Evolutionary conservation across 805 yeast genomes (phyloP), one percentile per base, ranked within the genome.

Genomic region (Ogataea chonburiensis): DNA sequence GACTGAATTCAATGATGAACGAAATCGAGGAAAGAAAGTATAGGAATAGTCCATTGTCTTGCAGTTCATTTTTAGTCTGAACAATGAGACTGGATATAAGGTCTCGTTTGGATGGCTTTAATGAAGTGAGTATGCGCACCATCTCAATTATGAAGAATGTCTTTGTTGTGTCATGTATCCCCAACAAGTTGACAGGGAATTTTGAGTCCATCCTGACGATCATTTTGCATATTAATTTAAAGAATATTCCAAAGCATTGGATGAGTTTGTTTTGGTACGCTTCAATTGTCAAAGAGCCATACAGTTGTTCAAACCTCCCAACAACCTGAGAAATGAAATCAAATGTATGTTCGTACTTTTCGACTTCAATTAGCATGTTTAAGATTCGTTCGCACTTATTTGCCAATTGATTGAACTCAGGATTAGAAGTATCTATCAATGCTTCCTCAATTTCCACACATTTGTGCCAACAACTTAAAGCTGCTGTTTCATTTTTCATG

Each of bases 331-430:
- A 33, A 13, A 56, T 37, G 24, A 56, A 45, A 13, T 31, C 28
- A 11, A 40, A 31, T 3, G 56, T 43, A 7, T 47, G 49, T 1
- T 43, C 42, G 34, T 32, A 46, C 1, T 34, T 28, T 3, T 36
- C 16, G 4, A 38, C 24, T 22, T 57, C 63, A 8, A 50, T 34
- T n/a, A 61, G 45, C 24, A 55, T 22, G 30, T 56, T 66, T n/a
- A 51, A 35, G 7, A 66, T 53, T 40, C 66, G 61, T 28, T 58
- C 66, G 16, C 60, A 52, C 44, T 68, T 71, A 3, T 28, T 17
- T 15, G 49, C 43, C 43, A 56, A 33, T 33, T 51, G 35, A 2
- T 48, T 43, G 12, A 47, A 50, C 11, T 41, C 33, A 23, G 38
- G 39, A 7, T 5, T 13, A 12, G 24, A n/a, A 3, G 13, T 11